Conservation (phyloP, 202 grass and related monocot species). For the Eragrostis tef region DNA sequence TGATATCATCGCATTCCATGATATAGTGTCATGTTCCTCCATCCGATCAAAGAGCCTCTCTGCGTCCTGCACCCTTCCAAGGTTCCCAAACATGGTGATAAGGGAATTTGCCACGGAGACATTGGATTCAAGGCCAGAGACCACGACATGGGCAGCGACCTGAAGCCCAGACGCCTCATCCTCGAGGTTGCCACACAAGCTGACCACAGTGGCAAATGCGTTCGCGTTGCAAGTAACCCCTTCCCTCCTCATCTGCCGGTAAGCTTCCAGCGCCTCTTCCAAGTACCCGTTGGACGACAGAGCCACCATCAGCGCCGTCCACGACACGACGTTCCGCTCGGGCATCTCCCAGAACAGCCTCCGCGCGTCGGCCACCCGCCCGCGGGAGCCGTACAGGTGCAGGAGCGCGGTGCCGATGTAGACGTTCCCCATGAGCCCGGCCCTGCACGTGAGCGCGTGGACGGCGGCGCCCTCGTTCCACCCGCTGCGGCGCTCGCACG, state of each 20-base stretch:
- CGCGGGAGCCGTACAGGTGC: slow-evolving; percentile 65
- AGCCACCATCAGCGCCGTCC: slow-evolving; percentile 68
- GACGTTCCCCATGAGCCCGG: slow-evolving; percentile 61
- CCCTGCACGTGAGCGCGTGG: slow-evolving; percentile 58
- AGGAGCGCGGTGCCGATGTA: slow-evolving; percentile 69
- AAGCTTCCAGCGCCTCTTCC: slow-evolving; percentile 50
- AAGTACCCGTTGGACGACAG: slow-evolving; percentile 55
- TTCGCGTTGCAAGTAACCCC: slow-evolving; percentile 62
- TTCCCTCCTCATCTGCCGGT: slow-evolving; percentile 62
- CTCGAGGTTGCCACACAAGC: slow-evolving; percentile 53
- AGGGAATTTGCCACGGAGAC: slow-evolving; percentile 70
- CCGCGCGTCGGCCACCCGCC: slow-evolving; percentile 35
- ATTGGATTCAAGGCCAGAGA: slow-evolving; percentile 54
- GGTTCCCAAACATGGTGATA: slow-evolving; percentile 68
- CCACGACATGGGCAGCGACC: slow-evolving; percentile 59
- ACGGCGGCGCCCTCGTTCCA: slow-evolving; percentile 45
- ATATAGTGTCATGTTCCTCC: slow-evolving; percentile 56
- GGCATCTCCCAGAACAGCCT: slow-evolving; percentile 70
- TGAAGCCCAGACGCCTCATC: slow-evolving; percentile 61
- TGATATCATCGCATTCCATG: slow-evolving; percentile 75
- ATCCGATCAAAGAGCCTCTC: slow-evolving; percentile 61
- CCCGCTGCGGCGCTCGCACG: slow-evolving; percentile 44
- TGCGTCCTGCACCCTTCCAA: slow-evolving; percentile 52
- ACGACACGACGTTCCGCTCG: slow-evolving; percentile 65
- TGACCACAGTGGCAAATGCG: slow-evolving; percentile 56